Evolutionary conservation across 1,139 yeast genomes (phyloP), one percentile per base, ranked within the genome.

Genomic region (Saccharomyces hybrid): DNA sequence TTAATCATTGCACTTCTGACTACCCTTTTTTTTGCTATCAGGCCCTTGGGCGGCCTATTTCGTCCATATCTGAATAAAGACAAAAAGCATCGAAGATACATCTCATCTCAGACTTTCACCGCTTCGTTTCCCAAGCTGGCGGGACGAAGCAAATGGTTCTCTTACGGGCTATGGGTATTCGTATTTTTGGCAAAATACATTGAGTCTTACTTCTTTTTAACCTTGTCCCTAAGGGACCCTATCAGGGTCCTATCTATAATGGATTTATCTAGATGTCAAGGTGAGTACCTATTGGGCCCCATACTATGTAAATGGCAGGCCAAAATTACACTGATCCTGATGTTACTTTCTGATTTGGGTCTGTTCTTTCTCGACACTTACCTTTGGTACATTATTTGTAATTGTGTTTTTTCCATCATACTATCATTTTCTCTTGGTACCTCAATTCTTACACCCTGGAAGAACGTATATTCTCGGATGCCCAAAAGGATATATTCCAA

Each of bases 391-490:
- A 84, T 88, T 59, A 81, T 89, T 50, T 84, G 89, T 76, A 88
- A 85, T 65, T 83, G 93, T 55, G 65, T 85, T 1, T 83, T 88
- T 59, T 88, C 96, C 1, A 79, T 87, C 27, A 75, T 79, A 2
- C 69, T 87, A 32, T 86, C 96, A 0, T 82, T 86, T 64, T 79
- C 82, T 7, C 73, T 82, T 52, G 96, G 96, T 0, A 84, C 86
- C 3, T 88, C 96, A 1, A 81, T 88, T 4, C 78, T 88, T 72
- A 84, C 95, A 0, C 96, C 96, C 0, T 88, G 96, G 96, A 80
- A 86, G 64, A 87, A 87, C 63, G 81, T 86, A 5, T 89, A 84
- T 66, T 78, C 87, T 1, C 74, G 90, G 52, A 70, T 89, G 46
- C 95, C 96, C 0, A 83, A 84, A 58, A 75, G 96, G 62, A 83